Conservation (phyloP, 106 monocot species). For the Dioscorea alata region DNA sequence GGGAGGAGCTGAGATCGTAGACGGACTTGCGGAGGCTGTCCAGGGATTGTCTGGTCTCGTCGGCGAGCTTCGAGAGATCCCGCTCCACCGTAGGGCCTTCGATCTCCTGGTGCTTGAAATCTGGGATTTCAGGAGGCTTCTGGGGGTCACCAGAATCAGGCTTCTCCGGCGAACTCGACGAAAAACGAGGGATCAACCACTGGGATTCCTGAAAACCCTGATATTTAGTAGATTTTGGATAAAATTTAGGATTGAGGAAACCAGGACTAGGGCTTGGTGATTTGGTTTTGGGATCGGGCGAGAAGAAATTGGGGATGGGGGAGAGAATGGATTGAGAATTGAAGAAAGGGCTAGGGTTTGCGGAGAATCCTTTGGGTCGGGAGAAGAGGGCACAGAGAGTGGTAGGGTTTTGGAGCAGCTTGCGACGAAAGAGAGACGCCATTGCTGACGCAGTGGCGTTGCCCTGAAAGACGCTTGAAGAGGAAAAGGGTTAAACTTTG, state of each 20-base stretch:
- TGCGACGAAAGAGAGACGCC: slow-evolving; percentile 22
- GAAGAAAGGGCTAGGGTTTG: not conserved
- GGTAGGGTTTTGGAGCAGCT: slow-evolving; percentile 7
- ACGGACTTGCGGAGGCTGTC: slow-evolving; percentile 46
- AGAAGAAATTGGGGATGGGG: not conserved
- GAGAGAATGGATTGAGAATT: not conserved
- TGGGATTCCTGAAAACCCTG: not conserved
- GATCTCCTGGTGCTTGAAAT: slow-evolving; percentile 82
- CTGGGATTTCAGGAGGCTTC: not conserved
- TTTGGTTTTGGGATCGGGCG: not conserved
- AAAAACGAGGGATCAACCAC: not conserved
- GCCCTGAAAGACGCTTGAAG: no score
- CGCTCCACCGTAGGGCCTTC: slow-evolving; percentile 89
- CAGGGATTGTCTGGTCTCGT: slow-evolving; percentile 77
- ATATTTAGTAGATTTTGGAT: not conserved
- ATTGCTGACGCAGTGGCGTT: slow-evolving; percentile 1
- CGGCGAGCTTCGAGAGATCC: slow-evolving; percentile 75
- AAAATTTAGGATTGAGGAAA: not conserved
- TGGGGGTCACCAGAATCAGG: not conserved
- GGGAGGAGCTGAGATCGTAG: slow-evolving; percentile 52
- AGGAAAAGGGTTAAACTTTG: no score
- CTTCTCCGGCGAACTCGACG: slow-evolving; percentile 3
- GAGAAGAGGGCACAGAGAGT: not conserved
- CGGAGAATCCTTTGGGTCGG: not conserved
- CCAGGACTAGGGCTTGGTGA: not conserved